A percentile compares a stretch with the other conserved stretches of the same genome.
Evolutionary conservation across 306 rosid species (phyloP).

Genomic region (Bauhinia variegata): DNA sequence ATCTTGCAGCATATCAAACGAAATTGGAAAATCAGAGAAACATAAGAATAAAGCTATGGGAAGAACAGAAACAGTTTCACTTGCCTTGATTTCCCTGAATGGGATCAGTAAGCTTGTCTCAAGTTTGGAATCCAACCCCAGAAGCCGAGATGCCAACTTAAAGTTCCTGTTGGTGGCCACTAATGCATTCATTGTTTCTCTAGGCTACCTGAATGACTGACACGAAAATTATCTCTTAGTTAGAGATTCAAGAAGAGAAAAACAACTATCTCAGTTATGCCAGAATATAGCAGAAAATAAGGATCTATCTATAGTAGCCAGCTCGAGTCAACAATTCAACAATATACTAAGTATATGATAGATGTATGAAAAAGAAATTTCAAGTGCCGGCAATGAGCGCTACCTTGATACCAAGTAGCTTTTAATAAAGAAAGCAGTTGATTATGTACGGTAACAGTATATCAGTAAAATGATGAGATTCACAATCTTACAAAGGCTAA

Average conservation of each 20-base stretch:
- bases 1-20: too few species aligned
- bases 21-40: too few species aligned
- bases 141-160: slow-evolving; percentile 79
- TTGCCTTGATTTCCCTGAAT: slow-evolving; percentile 92
- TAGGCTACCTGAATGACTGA: slow-evolving; percentile 20
- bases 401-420: too few species aligned
- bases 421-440: too few species aligned
- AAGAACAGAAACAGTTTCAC: slow-evolving; percentile 1
- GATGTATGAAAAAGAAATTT: background rate
- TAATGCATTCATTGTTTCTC: slow-evolving; percentile 76
- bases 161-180: slow-evolving; percentile 97
- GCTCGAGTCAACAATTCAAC: slow-evolving; percentile 32
- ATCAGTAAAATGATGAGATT: background rate
- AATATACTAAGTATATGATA: background rate
- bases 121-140: slow-evolving; percentile 91
- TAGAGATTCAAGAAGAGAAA: slow-evolving; percentile 3
- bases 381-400: too few species aligned
- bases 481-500: background rate
- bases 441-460: too few species aligned
- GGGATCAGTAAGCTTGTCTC: slow-evolving; percentile 92
- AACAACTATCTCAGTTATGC: too few species aligned
- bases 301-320: slow-evolving; percentile 20
- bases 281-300: too few species aligned
- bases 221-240: too few species aligned
- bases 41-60: slow-evolving; percentile 11